These are phyloP conservation scores for Mycena rosella DNA, from an alignment of 768 basidiomycete species.

Conservation along the genomic window DNA sequence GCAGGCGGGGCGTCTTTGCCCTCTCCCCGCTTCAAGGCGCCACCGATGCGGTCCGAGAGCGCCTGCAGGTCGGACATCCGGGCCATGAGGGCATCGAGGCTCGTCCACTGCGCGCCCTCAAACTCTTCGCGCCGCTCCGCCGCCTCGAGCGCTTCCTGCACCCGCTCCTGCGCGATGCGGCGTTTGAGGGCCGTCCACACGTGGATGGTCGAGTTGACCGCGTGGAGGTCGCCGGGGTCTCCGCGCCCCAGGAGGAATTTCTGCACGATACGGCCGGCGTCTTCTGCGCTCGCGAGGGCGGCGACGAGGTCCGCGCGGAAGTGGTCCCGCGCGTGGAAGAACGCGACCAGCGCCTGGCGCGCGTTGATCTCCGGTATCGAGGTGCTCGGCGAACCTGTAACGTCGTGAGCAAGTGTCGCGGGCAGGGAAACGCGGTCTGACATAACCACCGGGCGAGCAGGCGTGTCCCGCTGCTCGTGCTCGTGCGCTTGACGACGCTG, in stretches of 20 bases:
- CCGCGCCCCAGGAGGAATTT: constrained; percentile 80
- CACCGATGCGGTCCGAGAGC: constrained; percentile 69
- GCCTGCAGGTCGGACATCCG: constrained; percentile 63
- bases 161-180: constrained; percentile 68
- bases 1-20: constrained; percentile 32
- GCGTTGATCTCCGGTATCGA: constrained; percentile 78
- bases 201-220: constrained; percentile 72
- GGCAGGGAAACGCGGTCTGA: constrained; percentile 63
- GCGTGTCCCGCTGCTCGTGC: constrained; percentile 82
- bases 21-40: constrained; percentile 56
- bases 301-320: constrained; percentile 74
- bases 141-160: constrained; percentile 59
- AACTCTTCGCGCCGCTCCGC: constrained; percentile 31
- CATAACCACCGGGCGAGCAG: constrained; percentile 83
- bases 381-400: constrained; percentile 84
- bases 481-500: constrained; percentile 80
- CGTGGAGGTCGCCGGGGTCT: constrained; percentile 71
- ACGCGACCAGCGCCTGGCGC: constrained; percentile 82
- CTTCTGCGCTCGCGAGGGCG: constrained; percentile 70
- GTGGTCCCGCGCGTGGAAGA: constrained; percentile 72
- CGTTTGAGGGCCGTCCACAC: constrained; percentile 68
- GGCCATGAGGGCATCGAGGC: constrained; percentile 64
- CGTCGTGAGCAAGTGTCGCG: constrained; percentile 39
- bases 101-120: constrained; percentile 62
- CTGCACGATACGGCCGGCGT: constrained; percentile 82